Base-by-base conservation (phyloP, 2,329 filamentous ascomycete species). In the Trichoderma semiorbis region DNA sequence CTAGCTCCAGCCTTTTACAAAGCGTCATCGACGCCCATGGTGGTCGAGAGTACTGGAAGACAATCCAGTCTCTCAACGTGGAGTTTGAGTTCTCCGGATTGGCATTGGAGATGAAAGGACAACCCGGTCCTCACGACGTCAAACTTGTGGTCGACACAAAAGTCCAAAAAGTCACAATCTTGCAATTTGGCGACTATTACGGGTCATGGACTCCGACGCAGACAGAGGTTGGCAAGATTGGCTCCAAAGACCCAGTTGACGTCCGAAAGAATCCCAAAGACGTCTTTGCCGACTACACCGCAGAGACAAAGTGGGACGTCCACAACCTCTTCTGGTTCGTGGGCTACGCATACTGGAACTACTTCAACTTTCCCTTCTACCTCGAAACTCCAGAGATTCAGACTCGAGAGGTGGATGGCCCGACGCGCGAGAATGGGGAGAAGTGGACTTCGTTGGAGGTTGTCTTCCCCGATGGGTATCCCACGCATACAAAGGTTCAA, bases 341-440 rank as follows among this genome's bases (percentile, higher is more conserved):
- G 4, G 53, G 65, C 7, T 68, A 68, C 30, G 55, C 65, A 7
- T 68, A 47, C 18, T 68, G 36, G 53, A 68, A 68, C 55, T 68
- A 68, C 16, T 60, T 68, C 24, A 68, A 68, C 3, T 60, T 60
- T 18, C 55, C 65, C 5, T 68, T 68, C 10, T 32, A 47, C 16
- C 53, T 68, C 3, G 34, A 47, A 8, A 4, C 26, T 10, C 26
- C 55, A 3, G 65, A 60, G 18, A 60, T 60, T 3, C 34, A 60
- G 14, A 34, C 8, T 21, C 26, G 36, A 2, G 53, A 68, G 4
- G 32, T 68, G 12, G 34, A 47, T 1, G 53, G 32, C 2, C 34
- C 26, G 26, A 68, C 53, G 14, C 18, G 7, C 3, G 65, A 68
- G 26, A 68, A 24, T 18, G 65, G 65, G 6, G 65, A 68, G 53